Evolutionary conservation across 2,329 filamentous ascomycete genomes (phyloP).

Genomic region (Diplocarpon mali): DNA sequence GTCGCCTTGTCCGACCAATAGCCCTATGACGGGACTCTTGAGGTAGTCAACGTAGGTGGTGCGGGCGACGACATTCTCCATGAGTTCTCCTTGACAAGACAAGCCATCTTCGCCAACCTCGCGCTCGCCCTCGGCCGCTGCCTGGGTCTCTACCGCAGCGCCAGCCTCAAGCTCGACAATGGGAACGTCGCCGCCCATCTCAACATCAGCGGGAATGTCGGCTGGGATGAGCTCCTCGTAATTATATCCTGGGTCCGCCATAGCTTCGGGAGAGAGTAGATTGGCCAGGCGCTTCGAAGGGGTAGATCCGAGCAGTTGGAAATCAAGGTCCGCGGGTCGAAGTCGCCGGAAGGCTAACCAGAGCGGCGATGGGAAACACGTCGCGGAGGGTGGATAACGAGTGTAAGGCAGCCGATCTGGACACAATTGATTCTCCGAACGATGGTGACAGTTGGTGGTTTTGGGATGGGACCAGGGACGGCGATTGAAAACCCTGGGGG

Average conservation of each 20-base stretch:
- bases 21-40: constrained; percentile 56
- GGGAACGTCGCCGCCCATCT: constrained; percentile 20
- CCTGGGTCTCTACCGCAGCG: not conserved
- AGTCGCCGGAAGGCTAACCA: not conserved
- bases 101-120: constrained; percentile 12
- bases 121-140: not conserved
- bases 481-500: no score
- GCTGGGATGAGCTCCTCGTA: constrained; percentile 9
- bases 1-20: constrained; percentile 53
- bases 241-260: constrained; percentile 15
- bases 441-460: no score
- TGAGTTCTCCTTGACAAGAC: constrained; percentile 15
- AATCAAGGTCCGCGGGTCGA: not conserved
- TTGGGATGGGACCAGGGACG: no score
- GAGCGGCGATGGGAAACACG: not conserved
- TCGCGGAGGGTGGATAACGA: no score
- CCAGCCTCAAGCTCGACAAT: constrained; percentile 21
- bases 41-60: constrained; percentile 46
- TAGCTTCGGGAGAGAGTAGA: constrained; percentile 5
- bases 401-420: no score
- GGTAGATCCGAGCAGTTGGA: no score
- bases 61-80: constrained; percentile 16
- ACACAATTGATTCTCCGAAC: no score
- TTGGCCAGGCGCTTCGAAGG: not conserved
- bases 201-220: constrained; percentile 18